A percentile compares a stretch with the other conserved stretches of the same genome.
phyloP scores from a whole-genome alignment of 768 basidiomycete species.

The Lactarius quietus region DNA sequence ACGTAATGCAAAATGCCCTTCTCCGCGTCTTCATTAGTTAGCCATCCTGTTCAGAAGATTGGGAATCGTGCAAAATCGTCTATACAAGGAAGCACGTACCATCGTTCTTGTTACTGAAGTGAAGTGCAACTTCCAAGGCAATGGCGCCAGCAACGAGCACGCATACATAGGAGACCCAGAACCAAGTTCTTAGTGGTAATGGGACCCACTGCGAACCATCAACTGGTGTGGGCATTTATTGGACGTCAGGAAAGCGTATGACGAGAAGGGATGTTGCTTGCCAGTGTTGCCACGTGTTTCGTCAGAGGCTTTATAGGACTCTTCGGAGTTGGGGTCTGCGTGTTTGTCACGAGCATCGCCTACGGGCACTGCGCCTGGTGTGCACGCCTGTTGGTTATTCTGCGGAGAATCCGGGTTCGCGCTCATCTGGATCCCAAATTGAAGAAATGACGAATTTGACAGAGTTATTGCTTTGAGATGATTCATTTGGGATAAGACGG shows the following conservation, averaged over 20 bases:
- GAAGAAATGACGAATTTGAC: background rate
- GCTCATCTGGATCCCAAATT: background rate
- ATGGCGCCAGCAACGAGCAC: constrained; percentile 40
- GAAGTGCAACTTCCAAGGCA: constrained; percentile 45
- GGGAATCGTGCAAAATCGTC: background rate
- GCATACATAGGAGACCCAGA: constrained; percentile 43
- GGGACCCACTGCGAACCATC: constrained; percentile 38
- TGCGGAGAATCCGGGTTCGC: background rate
- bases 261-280: background rate
- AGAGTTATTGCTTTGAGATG: no score
- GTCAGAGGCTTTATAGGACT: background rate
- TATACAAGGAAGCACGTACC: constrained; percentile 32
- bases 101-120: constrained; percentile 44
- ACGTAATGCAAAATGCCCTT: constrained; percentile 49
- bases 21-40: constrained; percentile 35
- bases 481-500: background rate
- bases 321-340: background rate
- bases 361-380: background rate
- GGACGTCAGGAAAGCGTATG: background rate
- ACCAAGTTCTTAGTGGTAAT: constrained; percentile 43
- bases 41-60: constrained; percentile 41
- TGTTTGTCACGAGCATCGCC: background rate
- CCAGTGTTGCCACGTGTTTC: background rate
- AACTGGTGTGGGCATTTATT: background rate
- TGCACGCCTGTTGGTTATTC: background rate